Percentiles rank a stretch among this genome's conserved stretches.
These are phyloP conservation scores for Nicotiana undulata DNA, from an alignment of 257 asterid species.

Conservation along the genomic window DNA sequence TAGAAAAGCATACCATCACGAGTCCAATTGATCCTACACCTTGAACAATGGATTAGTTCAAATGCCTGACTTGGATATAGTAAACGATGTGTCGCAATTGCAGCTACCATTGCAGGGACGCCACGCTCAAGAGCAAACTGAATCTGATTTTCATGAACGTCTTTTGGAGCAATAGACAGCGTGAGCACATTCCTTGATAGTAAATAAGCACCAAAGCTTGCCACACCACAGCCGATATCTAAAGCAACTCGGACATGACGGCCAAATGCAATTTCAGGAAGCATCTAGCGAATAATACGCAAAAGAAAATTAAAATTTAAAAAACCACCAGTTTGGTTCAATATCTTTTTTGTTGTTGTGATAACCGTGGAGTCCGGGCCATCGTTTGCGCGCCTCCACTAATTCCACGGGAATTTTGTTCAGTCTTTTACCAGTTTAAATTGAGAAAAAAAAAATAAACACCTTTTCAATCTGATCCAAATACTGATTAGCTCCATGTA, in stretches of 20 bases:
- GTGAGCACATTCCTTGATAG: constrained; percentile 71
- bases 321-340: neutral
- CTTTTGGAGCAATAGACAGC: constrained; percentile 91
- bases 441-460: neutral
- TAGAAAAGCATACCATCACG: constrained; percentile 65
- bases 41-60: constrained; percentile 87
- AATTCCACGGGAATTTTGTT: too few relatives aligned
- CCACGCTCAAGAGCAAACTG: constrained; percentile 98
- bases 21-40: constrained; percentile 97
- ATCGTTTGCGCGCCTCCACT: too few relatives aligned
- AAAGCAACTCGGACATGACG: constrained; percentile 72
- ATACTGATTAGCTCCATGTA: constrained; percentile 91
- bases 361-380: too few relatives aligned
- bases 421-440: neutral
- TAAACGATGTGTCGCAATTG: constrained; percentile 70
- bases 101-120: constrained; percentile 92
- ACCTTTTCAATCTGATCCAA: constrained; percentile 93
- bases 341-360: neutral
- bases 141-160: constrained; percentile 92
- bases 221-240: constrained; percentile 97
- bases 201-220: constrained; percentile 95
- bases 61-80: constrained; percentile 93
- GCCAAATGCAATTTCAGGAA: constrained; percentile 89
- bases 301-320: neutral
- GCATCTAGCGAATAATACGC: constrained; percentile 41